phyloP scores from a whole-genome alignment of 2,329 filamentous ascomycete species.

The Fusarium sp. region DNA sequence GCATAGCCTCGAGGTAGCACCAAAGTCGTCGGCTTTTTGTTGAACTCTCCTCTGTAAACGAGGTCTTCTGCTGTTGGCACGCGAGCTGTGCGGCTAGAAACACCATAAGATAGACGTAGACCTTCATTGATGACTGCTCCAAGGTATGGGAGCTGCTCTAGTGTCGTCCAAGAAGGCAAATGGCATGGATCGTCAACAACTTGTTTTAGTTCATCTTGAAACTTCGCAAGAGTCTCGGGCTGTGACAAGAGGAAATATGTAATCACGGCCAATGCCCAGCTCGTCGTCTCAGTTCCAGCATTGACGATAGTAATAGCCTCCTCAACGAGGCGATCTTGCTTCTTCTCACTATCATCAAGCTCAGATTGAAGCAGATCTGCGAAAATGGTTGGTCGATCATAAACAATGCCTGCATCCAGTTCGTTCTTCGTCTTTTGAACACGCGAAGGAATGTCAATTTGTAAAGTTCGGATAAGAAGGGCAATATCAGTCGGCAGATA shows the following conservation, averaged over 20 bases:
- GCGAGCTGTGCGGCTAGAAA: constrained; percentile 7
- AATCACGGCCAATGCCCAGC: constrained; percentile 17
- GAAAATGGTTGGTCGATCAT: constrained; percentile 11
- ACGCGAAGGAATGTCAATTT: constrained; percentile 7
- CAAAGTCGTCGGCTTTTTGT: not conserved
- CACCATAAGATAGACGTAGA: constrained; percentile 2
- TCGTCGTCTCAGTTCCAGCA: constrained; percentile 14
- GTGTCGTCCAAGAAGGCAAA: constrained; percentile 8
- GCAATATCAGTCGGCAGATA: not conserved
- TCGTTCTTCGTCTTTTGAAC: constrained; percentile 9
- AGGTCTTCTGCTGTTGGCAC: constrained; percentile 12
- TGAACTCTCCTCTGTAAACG: not conserved
- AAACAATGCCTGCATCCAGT: not conserved
- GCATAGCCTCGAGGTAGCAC: constrained; percentile 7
- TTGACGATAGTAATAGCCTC: constrained; percentile 12
- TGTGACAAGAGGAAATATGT: constrained; percentile 15
- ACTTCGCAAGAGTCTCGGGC: not conserved
- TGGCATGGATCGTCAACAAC: constrained; percentile 4
- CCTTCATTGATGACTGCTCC: not conserved
- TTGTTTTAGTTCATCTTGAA: not conserved
- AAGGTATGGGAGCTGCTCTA: constrained; percentile 6
- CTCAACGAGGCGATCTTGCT: not conserved
- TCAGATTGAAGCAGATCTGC: constrained; percentile 7
- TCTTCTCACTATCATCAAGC: not conserved
- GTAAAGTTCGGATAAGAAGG: not conserved